Conservation (phyloP, 2,329 filamentous ascomycete genomes). For the Paraconiothyrium brasiliense region DNA sequence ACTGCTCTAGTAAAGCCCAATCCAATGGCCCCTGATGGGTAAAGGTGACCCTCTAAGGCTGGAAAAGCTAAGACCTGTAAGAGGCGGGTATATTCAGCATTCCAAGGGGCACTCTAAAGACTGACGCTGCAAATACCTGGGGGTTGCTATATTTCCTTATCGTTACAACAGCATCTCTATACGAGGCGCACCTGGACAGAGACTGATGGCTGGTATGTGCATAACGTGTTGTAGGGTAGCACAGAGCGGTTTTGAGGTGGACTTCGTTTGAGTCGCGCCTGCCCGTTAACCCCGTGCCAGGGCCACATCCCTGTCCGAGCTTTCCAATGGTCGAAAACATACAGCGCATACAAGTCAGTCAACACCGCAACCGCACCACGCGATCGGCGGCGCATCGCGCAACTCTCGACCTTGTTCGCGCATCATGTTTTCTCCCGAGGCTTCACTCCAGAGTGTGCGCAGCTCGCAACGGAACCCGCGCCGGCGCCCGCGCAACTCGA, state of each 20-base stretch:
- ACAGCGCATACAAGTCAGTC: constrained; percentile 9
- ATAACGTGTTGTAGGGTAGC: not conserved
- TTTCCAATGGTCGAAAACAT: constrained; percentile 8
- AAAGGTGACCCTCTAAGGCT: too few relatives aligned
- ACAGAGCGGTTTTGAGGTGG: not conserved
- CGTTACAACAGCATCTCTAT: too few relatives aligned
- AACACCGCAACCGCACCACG: constrained; percentile 9
- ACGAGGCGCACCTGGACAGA: too few relatives aligned
- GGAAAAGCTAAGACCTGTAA: too few relatives aligned
- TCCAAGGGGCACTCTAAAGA: too few relatives aligned
- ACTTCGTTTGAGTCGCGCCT: constrained; percentile 1
- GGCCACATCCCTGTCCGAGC: constrained; percentile 16
- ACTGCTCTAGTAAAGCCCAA: too few relatives aligned
- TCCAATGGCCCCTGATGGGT: too few relatives aligned
- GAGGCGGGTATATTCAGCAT: too few relatives aligned
- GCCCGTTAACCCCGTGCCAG: constrained; percentile 24
- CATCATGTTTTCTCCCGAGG: constrained; percentile 53
- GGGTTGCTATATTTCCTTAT: too few relatives aligned
- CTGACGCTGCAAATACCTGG: not conserved
- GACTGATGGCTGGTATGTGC: not conserved
- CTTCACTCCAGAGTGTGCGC: constrained; percentile 47
- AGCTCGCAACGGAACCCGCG: constrained; percentile 56
- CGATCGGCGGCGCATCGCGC: constrained; percentile 41
- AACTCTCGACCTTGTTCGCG: constrained; percentile 17
- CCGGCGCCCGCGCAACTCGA: constrained; percentile 57